phyloP scores from a whole-genome alignment of 805 yeast species.

The Kazachstania kunashirensis region DNA sequence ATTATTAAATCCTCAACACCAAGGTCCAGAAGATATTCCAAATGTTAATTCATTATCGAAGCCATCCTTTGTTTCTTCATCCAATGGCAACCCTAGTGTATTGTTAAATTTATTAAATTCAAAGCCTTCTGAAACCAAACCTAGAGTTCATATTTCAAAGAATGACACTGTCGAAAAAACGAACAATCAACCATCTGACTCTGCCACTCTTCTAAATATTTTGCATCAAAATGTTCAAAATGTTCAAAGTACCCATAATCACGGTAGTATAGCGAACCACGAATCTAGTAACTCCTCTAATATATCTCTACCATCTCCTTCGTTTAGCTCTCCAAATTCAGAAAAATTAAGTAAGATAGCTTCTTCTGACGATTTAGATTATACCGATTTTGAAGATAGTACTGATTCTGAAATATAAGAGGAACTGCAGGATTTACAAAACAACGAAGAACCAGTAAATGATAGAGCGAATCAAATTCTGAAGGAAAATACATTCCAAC shows the following conservation, averaged over 20 bases:
- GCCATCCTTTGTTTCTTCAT: slow-evolving; percentile 27
- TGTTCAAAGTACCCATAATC: not conserved
- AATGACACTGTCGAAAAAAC: not conserved
- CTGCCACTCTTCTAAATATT: slow-evolving; percentile 13
- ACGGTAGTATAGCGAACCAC: not conserved
- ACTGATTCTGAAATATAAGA: slow-evolving; percentile 18
- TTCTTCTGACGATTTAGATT: slow-evolving; percentile 5
- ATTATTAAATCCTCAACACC: slow-evolving; percentile 8
- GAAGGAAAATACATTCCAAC: slow-evolving; percentile 10
- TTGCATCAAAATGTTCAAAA: slow-evolving; percentile 6
- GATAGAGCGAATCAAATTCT: slow-evolving; percentile 5
- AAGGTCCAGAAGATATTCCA: slow-evolving; percentile 25
- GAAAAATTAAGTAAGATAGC: not conserved
- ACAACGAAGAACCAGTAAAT: not conserved
- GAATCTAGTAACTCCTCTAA: not conserved
- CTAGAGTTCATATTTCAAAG: slow-evolving; percentile 6
- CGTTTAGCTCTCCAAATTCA: slow-evolving; percentile 1
- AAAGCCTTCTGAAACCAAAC: slow-evolving; percentile 4
- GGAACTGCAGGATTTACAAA: slow-evolving; percentile 7
- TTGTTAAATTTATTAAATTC: slow-evolving; percentile 32
- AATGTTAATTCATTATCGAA: slow-evolving; percentile 33
- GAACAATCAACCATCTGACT: slow-evolving; percentile 3
- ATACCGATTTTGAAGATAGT: slow-evolving; percentile 25
- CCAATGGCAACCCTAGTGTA: slow-evolving; percentile 9
- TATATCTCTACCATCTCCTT: slow-evolving; percentile 2